Evolutionary conservation across 2,329 filamentous ascomycete genomes (phyloP), one percentile per base, ranked within the genome.

Genomic region (Exophiala sideris): DNA sequence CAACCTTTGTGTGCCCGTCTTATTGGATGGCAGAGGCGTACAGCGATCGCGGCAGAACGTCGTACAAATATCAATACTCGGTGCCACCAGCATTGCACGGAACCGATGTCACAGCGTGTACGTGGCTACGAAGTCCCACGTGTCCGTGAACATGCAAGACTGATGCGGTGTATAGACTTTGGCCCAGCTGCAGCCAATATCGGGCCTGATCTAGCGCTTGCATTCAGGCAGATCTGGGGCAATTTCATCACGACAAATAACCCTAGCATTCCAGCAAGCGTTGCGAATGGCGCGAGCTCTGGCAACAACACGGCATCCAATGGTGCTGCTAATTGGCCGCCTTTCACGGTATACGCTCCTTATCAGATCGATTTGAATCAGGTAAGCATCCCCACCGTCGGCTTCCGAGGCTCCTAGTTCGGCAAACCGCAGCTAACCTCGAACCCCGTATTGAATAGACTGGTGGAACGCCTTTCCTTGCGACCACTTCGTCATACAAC

Each of bases 11-110:
- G 40, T 84, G 81, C 62, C 76, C 80, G 0, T 73, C 76, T 0
- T 82, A 82, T 65, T 83, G 76, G 62, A 69, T 83, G 24, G 74
- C 76, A 57, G 71, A 71, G 10, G 79, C 76, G 3, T 80, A 71
- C 66, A 60, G 68, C 14, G 77, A 79, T 57, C 58, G 75, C 24
- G 79, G 80, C 67, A 82, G 51, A 74, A 53, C 46, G 4, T 78
- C 78, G 0, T 80, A 79, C 64, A 71, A 74, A 1, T 83, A 83
- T 62, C 67, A 76, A 42, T 83, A 81, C 63, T 73, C 71, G 41
- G 70, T 82, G 0, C 73, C 75, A 0, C 79, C 80, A 1, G 79
- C 72, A 2, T 62, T 80, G 12, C 81, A 83, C 60, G 79, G 76
- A 5, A 64, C 71, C 36, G 81, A 84, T 59, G 59, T 79, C 18